Base-by-base conservation (phyloP, 2,329 filamentous ascomycete genomes). In the Penicillium paneum region DNA sequence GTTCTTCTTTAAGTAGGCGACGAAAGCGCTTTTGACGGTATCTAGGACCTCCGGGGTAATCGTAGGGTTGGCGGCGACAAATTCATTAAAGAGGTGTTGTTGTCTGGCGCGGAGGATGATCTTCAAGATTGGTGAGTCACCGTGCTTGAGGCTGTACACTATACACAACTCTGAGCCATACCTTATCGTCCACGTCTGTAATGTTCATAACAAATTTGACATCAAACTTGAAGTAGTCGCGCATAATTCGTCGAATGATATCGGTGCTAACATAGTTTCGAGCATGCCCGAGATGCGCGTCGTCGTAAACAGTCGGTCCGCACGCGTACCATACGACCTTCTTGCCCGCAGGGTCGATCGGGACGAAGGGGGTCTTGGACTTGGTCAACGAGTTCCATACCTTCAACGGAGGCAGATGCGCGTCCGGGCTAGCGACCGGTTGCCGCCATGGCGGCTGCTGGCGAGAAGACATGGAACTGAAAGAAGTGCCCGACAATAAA, bases 141-240 rank as follows among this genome's bases (percentile, higher is more conserved):
- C 34, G 17, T 19, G 10, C 7, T 44, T 13, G 39, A 36, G 13
- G 24, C 12, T 29, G 12, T 13, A n/a, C 40, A 21, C 38, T 38
- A 24, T 29, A 41, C 21, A 29, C 15, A 50, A 31, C 10, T 32
- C 12, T 5, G 28, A 54, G 36, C 5, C 62, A 40, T 67, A 85
- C 83, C 80, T 88, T 88, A 73, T 89, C 86, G 64, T 91, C 88
- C 36, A 93, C 82, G 65, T 93, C 91, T 28, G 91, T 96, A 59
- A 94, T 91, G 75, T 96, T 96, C 87, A 95, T 94, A 61, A 96
- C 89, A 75, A 95, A 96, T 56, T 86, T 84, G 62, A 96, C 84
- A 39, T 91, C 78, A 72, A 89, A 94, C 57, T 85, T 84, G 71
- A 96, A 95, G 74, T 94, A 93, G 71, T 93, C 85, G 67, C 83